Evolutionary conservation across 148 eudicot genomes (phyloP).

Genomic region (Beta vulgaris): DNA sequence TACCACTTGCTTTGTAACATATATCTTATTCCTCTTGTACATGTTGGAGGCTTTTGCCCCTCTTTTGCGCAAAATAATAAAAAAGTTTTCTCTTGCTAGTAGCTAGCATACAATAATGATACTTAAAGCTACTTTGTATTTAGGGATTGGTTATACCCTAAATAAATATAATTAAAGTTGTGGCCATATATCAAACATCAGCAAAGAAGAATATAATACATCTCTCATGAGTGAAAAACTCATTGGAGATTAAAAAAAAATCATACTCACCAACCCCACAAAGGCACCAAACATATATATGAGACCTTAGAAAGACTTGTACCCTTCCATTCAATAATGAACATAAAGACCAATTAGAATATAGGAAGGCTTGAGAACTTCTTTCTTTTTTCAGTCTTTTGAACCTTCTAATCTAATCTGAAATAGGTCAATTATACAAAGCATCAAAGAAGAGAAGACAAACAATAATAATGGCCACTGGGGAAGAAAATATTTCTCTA

Average conservation of each 20-base stretch:
- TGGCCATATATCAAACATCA: slow-evolving; percentile 16
- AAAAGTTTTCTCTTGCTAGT: no score
- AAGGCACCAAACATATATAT: slow-evolving; percentile 7
- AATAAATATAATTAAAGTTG: slow-evolving; percentile 5
- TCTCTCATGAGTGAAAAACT: background rate
- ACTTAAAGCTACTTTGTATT: slow-evolving; percentile 2
- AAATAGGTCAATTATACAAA: slow-evolving; percentile 13
- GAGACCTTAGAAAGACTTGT: slow-evolving; percentile 8
- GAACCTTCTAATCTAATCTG: background rate
- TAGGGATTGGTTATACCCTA: background rate
- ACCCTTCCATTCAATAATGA: background rate
- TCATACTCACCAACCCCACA: slow-evolving; percentile 10
- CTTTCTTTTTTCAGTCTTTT: background rate
- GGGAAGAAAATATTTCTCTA: slow-evolving; percentile 8
- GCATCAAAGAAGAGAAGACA: slow-evolving; percentile 2
- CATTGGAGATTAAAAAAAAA: background rate
- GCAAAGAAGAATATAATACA: background rate
- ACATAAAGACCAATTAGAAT: background rate
- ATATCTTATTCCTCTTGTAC: no score
- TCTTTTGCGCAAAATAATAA: background rate
- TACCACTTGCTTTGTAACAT: no score
- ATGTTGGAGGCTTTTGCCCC: no score
- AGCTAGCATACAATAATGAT: background rate
- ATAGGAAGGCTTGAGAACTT: background rate
- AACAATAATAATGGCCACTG: slow-evolving; percentile 6